These are phyloP conservation scores for Fraxinus floribunda DNA, from an alignment of 305 asterid species.

Conservation along the genomic window DNA sequence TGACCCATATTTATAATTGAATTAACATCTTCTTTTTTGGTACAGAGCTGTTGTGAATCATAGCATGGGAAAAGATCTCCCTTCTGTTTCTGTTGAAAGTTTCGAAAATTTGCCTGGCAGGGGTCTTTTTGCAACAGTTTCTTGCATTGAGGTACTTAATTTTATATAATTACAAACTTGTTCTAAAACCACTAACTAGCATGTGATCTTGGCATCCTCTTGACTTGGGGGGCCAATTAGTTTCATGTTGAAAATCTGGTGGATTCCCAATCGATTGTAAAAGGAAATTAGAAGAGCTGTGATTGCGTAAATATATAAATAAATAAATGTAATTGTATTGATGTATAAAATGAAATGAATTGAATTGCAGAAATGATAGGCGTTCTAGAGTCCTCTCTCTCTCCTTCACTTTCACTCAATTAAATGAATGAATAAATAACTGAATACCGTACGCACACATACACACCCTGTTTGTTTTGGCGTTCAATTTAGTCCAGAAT, in stretches of 20 bases:
- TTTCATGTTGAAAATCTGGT: constrained; percentile 5
- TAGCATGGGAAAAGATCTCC: constrained; percentile 89
- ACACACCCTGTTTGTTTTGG: neutral
- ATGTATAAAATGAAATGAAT: neutral
- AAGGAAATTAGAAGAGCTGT: neutral
- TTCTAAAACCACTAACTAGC: neutral
- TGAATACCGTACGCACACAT: neutral
- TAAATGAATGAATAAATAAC: neutral
- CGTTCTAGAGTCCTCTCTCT: neutral
- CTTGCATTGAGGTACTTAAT: constrained; percentile 66
- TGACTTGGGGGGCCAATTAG: neutral
- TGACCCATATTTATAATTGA: neutral
- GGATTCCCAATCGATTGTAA: neutral
- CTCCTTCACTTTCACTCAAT: neutral
- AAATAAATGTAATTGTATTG: neutral
- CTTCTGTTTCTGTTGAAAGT: constrained; percentile 80
- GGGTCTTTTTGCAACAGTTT: constrained; percentile 89
- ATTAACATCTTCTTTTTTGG: constrained; percentile 24
- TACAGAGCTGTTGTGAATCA: constrained; percentile 96
- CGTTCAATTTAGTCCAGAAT: neutral
- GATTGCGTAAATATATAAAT: neutral
- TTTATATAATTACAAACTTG: constrained; percentile 4
- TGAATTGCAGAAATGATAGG: neutral
- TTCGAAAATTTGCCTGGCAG: constrained; percentile 96
- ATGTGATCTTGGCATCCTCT: constrained; percentile 1